Percentiles rank a stretch among this genome's conserved stretches.
Evolutionary conservation across 768 basidiomycete genomes (phyloP).

Genomic region (Obba rivulosa): DNA sequence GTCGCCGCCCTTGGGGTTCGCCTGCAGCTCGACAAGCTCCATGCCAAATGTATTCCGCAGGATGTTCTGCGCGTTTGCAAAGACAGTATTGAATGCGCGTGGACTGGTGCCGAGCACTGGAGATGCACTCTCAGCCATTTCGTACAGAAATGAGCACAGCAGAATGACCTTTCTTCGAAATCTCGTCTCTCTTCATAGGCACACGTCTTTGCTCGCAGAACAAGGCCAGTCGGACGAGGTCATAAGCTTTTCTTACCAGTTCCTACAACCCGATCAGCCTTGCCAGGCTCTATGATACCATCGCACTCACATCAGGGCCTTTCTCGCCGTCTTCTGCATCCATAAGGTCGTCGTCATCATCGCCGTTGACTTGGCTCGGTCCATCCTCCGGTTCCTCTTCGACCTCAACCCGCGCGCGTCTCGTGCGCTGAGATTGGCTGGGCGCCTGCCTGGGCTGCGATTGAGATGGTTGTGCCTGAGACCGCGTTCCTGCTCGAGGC

Average conservation of each 20-base stretch:
- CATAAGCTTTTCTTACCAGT: slow-evolving; percentile 56
- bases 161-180: slow-evolving; percentile 69
- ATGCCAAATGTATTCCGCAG: slow-evolving; percentile 69
- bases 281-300: neutral
- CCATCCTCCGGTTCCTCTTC: slow-evolving; percentile 27
- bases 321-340: slow-evolving; percentile 30
- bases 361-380: slow-evolving; percentile 31
- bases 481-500: slow-evolving; percentile 32
- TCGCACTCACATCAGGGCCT: slow-evolving; percentile 9
- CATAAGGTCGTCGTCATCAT: slow-evolving; percentile 23
- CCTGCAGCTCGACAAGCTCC: slow-evolving; percentile 77
- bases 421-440: slow-evolving; percentile 20
- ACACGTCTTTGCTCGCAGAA: slow-evolving; percentile 71
- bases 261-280: slow-evolving; percentile 37
- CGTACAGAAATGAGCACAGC: neutral
- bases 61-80: slow-evolving; percentile 57
- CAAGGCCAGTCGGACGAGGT: slow-evolving; percentile 75
- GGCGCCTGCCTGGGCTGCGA: slow-evolving; percentile 29
- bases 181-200: slow-evolving; percentile 74
- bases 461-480: slow-evolving; percentile 37
- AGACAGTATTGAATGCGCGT: slow-evolving; percentile 61
- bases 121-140: slow-evolving; percentile 22
- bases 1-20: slow-evolving; percentile 50
- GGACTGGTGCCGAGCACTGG: slow-evolving; percentile 45
- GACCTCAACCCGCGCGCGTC: slow-evolving; percentile 28